Evolutionary conservation across 163 green algal species (phyloP).

Genomic region (Prototheca stagnorum): DNA sequence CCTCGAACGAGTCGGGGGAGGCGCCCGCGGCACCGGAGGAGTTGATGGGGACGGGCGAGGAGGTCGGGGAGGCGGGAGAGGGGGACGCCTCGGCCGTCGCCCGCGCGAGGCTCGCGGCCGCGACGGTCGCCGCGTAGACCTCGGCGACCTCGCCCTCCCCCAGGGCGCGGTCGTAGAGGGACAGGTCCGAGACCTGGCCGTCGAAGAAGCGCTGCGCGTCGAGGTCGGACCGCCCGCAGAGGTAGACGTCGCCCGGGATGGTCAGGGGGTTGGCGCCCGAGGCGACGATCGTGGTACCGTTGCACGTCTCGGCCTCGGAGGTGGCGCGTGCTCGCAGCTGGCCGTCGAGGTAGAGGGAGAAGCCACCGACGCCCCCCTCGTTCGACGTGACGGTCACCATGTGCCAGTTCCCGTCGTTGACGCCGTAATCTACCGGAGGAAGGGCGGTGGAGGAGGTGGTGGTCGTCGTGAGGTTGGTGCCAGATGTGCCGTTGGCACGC

Average conservation of each 20-base stretch:
- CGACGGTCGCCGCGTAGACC: too few species aligned
- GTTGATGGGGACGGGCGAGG: too few species aligned
- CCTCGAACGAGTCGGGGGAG: too few species aligned
- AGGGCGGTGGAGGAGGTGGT: too few species aligned
- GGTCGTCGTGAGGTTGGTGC: background rate
- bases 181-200: constrained; percentile 21
- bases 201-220: constrained; percentile 15
- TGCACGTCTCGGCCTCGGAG: background rate
- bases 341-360: constrained; percentile 43
- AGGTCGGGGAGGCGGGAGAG: too few species aligned
- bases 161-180: constrained; percentile 19
- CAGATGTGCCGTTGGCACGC: constrained; percentile 17
- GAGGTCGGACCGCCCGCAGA: constrained; percentile 7
- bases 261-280: constrained; percentile 16
- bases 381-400: constrained; percentile 42
- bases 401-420: constrained; percentile 46
- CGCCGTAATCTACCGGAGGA: too few species aligned
- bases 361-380: constrained; percentile 18
- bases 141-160: constrained; percentile 8
- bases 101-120: too few species aligned
- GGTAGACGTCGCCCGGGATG: constrained; percentile 5
- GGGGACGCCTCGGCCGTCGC: too few species aligned
- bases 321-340: constrained; percentile 6
- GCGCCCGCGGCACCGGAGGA: too few species aligned
- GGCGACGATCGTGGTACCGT: background rate